These are phyloP conservation scores for Camptophora hylomeconis DNA, from an alignment of 2,329 filamentous ascomycete genomes.

Conservation along the genomic window DNA sequence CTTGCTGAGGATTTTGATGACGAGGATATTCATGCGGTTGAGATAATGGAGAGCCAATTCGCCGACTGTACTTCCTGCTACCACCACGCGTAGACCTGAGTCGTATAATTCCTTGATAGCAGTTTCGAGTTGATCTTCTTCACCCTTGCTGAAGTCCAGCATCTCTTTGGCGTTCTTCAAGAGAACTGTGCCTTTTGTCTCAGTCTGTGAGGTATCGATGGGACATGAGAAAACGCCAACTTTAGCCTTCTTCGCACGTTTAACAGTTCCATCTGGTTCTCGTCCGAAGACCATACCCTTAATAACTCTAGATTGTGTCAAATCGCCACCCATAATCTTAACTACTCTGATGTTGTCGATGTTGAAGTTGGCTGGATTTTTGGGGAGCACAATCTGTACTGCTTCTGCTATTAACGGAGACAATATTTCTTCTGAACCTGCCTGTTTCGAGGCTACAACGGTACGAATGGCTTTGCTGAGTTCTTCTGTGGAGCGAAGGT, in stretches of 20 bases:
- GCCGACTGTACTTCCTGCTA: slow-evolving; percentile 86
- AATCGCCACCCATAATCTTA: slow-evolving; percentile 96
- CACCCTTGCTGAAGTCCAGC: slow-evolving; percentile 95
- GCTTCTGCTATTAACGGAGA: slow-evolving; percentile 76
- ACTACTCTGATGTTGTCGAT: slow-evolving; percentile 98
- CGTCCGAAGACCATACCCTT: slow-evolving; percentile 98
- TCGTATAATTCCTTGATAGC: slow-evolving; percentile 93
- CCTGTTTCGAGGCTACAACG: slow-evolving; percentile 93
- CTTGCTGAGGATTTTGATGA: slow-evolving; percentile 95
- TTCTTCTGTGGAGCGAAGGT: slow-evolving; percentile 67
- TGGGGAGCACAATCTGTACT: slow-evolving; percentile 76
- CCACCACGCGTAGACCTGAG: slow-evolving; percentile 78
- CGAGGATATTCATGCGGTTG: slow-evolving; percentile 89
- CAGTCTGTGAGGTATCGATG: slow-evolving; percentile 89
- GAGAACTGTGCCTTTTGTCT: slow-evolving; percentile 96
- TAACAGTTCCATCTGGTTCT: slow-evolving; percentile 82
- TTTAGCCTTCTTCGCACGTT: slow-evolving; percentile 86
- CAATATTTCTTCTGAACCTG: slow-evolving; percentile 78
- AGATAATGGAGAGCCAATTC: slow-evolving; percentile 96
- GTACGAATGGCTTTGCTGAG: slow-evolving; percentile 91
- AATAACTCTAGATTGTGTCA: slow-evolving; percentile 88
- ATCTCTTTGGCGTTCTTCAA: slow-evolving; percentile 97
- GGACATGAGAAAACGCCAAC: slow-evolving; percentile 94
- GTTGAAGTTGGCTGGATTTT: slow-evolving; percentile 93
- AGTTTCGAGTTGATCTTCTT: slow-evolving; percentile 81